phyloP scores from a whole-genome alignment of 2,329 filamentous ascomycete genomes.

The Pseudogymnoascus pannorum region DNA sequence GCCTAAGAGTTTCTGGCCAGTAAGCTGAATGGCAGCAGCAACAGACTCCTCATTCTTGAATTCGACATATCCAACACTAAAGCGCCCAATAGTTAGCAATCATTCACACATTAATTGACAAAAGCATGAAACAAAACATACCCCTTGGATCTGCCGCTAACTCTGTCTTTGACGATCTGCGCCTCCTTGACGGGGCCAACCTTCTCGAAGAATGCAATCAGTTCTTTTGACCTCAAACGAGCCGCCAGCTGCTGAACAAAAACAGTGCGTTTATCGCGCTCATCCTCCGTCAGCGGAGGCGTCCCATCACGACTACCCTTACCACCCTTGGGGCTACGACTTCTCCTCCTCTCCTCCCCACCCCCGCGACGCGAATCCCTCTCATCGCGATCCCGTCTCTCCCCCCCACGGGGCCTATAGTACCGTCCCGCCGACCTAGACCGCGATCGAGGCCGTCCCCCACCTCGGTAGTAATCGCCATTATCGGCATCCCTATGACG shows the following conservation, averaged over 20 bases:
- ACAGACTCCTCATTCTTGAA: slow-evolving; percentile 96
- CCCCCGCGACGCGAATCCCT: slow-evolving; percentile 37
- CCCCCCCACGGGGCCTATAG: slow-evolving; percentile 42
- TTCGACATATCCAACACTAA: slow-evolving; percentile 96
- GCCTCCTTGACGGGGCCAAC: slow-evolving; percentile 92
- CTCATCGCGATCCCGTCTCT: slow-evolving; percentile 41
- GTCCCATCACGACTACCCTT: slow-evolving; percentile 43
- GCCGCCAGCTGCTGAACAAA: slow-evolving; percentile 98
- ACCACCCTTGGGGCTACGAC: slow-evolving; percentile 32
- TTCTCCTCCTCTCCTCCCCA: slow-evolving; percentile 32
- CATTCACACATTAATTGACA: slow-evolving; percentile 4
- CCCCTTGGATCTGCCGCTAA: slow-evolving; percentile 97
- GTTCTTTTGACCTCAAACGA: slow-evolving; percentile 81
- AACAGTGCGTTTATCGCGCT: slow-evolving; percentile 91
- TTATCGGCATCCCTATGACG: slow-evolving; percentile 56
- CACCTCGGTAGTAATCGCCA: slow-evolving; percentile 65
- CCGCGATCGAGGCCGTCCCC: slow-evolving; percentile 57
- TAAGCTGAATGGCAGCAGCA: slow-evolving; percentile 88
- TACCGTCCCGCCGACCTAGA: slow-evolving; percentile 63
- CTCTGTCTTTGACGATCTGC: slow-evolving; percentile 96
- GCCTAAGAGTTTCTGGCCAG: slow-evolving; percentile 95
- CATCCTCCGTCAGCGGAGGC: slow-evolving; percentile 82
- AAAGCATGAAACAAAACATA: slow-evolving; percentile 45
- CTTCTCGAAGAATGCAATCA: slow-evolving; percentile 93
- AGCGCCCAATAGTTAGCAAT: slow-evolving; percentile 31